Evolutionary conservation across 1,284 basidiomycete species (phyloP).

Genomic region (Ustanciosporium gigantosporum): DNA sequence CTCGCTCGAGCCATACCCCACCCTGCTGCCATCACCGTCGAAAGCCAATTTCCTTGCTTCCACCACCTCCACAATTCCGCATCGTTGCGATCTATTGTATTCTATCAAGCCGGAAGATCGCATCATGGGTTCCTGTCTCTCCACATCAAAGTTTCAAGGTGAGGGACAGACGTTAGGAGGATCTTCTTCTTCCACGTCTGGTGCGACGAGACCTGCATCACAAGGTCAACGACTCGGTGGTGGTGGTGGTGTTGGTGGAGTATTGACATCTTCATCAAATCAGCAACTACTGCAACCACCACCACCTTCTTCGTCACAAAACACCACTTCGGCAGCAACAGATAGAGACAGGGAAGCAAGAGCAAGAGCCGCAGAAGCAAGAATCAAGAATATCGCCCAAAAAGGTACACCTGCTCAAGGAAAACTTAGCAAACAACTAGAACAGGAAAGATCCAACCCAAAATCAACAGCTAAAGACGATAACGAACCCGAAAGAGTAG

Average conservation of each 20-base stretch:
- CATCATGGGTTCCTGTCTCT: slow-evolving; percentile 33
- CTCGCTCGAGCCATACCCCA: too few relatives aligned
- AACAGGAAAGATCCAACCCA: slow-evolving; percentile 7
- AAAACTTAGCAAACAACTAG: slow-evolving; percentile 22
- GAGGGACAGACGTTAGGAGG: slow-evolving; percentile 19
- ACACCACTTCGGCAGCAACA: not conserved
- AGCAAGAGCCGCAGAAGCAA: slow-evolving; percentile 18
- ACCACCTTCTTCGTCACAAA: not conserved
- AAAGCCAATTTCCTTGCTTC: too few relatives aligned
- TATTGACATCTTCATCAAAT: too few relatives aligned
- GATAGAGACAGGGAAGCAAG: slow-evolving; percentile 18
- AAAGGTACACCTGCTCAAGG: slow-evolving; percentile 16
- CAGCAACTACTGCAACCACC: too few relatives aligned
- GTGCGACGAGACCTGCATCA: not conserved
- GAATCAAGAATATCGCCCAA: slow-evolving; percentile 13
- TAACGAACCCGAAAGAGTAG: slow-evolving; percentile 14
- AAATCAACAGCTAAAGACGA: slow-evolving; percentile 1
- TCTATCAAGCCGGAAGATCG: too few relatives aligned
- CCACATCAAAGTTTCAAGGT: slow-evolving; percentile 12
- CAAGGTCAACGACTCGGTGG: slow-evolving; percentile 10
- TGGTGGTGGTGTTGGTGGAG: not conserved
- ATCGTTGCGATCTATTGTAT: too few relatives aligned
- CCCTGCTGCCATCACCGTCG: too few relatives aligned
- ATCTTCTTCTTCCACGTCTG: not conserved
- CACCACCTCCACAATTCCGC: too few relatives aligned